These are phyloP conservation scores for Scenedesmus sp. DNA, from an alignment of 163 green algal species.

Conservation along the genomic window DNA sequence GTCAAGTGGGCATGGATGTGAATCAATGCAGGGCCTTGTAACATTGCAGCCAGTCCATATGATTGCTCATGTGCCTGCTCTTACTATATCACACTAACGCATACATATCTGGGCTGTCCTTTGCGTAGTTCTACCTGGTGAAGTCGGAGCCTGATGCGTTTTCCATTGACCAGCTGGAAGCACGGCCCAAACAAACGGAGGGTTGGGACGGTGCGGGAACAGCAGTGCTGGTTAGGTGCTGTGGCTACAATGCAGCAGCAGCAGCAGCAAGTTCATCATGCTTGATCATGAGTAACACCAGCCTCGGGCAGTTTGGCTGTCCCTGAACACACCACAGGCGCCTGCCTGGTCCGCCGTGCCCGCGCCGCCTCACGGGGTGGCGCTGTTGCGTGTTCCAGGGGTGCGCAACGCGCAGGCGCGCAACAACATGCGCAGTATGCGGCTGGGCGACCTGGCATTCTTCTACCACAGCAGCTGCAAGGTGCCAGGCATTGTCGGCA, in stretches of 20 bases:
- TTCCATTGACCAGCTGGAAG: slow-evolving; percentile 73
- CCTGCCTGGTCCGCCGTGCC: not conserved
- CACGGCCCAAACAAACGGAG: slow-evolving; percentile 62
- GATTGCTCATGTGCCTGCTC: not conserved
- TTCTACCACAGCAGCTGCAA: slow-evolving; percentile 85
- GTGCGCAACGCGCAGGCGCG: slow-evolving; percentile 68
- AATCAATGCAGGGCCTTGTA: not conserved
- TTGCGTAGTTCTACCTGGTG: slow-evolving; percentile 71
- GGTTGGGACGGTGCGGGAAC: slow-evolving; percentile 69
- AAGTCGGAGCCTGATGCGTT: slow-evolving; percentile 84
- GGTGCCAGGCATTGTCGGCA: slow-evolving; percentile 71
- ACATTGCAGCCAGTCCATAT: not conserved
- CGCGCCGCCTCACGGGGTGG: not conserved
- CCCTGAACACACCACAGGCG: not conserved
- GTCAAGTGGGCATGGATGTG: too few relatives aligned
- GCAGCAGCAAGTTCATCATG: not conserved
- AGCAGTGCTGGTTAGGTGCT: not conserved
- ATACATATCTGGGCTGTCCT: not conserved
- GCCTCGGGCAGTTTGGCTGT: not conserved
- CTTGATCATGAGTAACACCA: not conserved
- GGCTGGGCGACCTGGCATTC: slow-evolving; percentile 66
- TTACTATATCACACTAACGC: not conserved
- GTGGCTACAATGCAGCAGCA: not conserved
- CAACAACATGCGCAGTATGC: slow-evolving; percentile 72
- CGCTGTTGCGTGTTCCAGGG: slow-evolving; percentile 35